phyloP scores from a whole-genome alignment of 2,329 filamentous ascomycete genomes.

The Volutella citrinella region DNA sequence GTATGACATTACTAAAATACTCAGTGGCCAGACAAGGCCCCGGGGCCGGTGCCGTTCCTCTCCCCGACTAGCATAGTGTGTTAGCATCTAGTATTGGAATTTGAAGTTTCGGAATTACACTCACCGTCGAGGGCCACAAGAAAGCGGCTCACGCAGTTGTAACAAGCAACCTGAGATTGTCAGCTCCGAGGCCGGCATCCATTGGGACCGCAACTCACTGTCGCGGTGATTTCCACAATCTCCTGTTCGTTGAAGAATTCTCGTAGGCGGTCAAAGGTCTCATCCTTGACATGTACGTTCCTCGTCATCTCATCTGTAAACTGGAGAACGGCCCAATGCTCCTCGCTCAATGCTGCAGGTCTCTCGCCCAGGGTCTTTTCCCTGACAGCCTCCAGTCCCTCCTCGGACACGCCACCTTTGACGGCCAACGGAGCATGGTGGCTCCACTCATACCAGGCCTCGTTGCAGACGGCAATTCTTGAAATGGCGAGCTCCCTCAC shows the following conservation, averaged over 20 bases:
- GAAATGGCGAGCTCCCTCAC: conserved; percentile 78
- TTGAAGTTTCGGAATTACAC: conserved; percentile 21
- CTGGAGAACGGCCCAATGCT: conserved; percentile 65
- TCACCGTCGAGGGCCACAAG: conserved; percentile 76
- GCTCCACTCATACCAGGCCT: conserved; percentile 82
- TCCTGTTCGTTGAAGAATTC: conserved; percentile 64
- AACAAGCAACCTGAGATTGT: conserved; percentile 66
- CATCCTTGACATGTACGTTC: conserved; percentile 65
- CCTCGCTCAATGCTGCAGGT: conserved; percentile 46
- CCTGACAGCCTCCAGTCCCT: conserved; percentile 46
- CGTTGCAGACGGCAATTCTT: conserved; percentile 75
- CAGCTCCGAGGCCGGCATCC: no score
- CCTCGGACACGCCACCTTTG: conserved; percentile 53
- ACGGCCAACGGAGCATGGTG: conserved; percentile 70
- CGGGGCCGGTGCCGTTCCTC: conserved; percentile 51
- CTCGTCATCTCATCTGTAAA: conserved; percentile 85
- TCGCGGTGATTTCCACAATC: conserved; percentile 78
- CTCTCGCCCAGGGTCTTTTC: conserved; percentile 26
- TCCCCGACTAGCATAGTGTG: conserved; percentile 49
- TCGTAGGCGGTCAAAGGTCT: conserved; percentile 63
- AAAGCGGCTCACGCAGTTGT: conserved; percentile 84
- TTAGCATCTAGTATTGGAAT: conserved; percentile 24
- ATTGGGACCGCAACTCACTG: conserved; percentile 55
- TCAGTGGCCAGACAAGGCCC: conserved; percentile 36
- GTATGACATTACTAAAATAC: no score